Conservation (phyloP, 169 alveolate species). For the Besnoitia besnoiti region DNA sequence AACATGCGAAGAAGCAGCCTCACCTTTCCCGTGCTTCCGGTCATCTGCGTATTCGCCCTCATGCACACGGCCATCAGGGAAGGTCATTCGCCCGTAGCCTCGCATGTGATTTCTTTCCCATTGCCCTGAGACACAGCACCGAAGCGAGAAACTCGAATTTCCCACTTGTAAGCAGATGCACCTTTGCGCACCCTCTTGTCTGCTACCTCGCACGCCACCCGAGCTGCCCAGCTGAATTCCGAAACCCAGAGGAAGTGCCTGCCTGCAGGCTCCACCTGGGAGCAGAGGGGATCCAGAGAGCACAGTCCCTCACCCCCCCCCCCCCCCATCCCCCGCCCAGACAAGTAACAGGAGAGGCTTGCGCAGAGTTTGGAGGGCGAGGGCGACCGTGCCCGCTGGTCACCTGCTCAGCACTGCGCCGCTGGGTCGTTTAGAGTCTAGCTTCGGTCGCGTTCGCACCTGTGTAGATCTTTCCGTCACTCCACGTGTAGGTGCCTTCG, state of each 20-base stretch:
- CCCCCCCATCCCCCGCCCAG: neutral
- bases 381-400: no score
- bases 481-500: conserved; percentile 83
- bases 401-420: no score
- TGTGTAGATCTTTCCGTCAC: conserved; percentile 59
- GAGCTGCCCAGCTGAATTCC: no score
- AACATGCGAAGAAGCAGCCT: no score
- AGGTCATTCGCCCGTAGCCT: conserved; percentile 82
- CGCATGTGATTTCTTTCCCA: conserved; percentile 83
- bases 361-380: conserved; percentile 71
- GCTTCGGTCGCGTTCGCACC: conserved; percentile 61
- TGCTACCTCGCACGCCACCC: no score
- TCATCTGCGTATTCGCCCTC: conserved; percentile 79
- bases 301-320: neutral
- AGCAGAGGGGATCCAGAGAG: no score
- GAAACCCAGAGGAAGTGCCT: no score
- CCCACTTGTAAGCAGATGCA: no score
- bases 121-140: conserved; percentile 80
- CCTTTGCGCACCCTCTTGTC: no score
- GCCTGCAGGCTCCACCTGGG: no score
- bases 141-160: conserved; percentile 60
- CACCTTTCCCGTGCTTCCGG: conserved; percentile 82
- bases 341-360: neutral
- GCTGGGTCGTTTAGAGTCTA: no score
- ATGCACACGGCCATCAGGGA: conserved; percentile 80